phyloP scores from a whole-genome alignment of 2,329 filamentous ascomycete species.

The Eutypa lata region DNA sequence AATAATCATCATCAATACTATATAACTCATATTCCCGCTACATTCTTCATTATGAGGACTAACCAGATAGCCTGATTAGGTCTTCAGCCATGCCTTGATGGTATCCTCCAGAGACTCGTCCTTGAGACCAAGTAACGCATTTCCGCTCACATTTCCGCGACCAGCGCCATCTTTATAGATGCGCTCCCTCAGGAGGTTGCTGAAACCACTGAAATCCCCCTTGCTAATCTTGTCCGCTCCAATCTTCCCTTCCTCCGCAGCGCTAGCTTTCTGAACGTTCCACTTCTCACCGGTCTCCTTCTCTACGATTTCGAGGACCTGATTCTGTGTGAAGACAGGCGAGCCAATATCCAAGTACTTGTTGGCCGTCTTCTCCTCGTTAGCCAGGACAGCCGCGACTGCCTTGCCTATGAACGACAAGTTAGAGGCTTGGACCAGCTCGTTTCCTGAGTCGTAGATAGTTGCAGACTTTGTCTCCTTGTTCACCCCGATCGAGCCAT shows the following conservation, averaged over 20 bases:
- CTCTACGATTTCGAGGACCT: constrained; percentile 53
- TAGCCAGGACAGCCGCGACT: constrained; percentile 47
- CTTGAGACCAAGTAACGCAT: constrained; percentile 21
- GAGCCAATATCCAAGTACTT: constrained; percentile 56
- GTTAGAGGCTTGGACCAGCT: constrained; percentile 48
- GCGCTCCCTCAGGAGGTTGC: constrained; percentile 19
- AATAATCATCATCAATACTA: too few species aligned
- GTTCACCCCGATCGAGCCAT: constrained; percentile 51
- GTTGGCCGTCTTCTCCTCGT: constrained; percentile 51
- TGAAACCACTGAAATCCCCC: constrained; percentile 34
- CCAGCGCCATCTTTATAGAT: constrained; percentile 24
- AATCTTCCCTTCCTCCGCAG: constrained; percentile 32
- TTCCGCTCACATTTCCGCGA: constrained; percentile 17
- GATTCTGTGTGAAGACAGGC: constrained; percentile 55
- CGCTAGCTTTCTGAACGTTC: constrained; percentile 37
- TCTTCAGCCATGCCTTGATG: constrained; percentile 18
- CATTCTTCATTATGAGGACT: too few species aligned
- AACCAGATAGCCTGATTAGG: too few species aligned
- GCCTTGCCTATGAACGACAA: constrained; percentile 49
- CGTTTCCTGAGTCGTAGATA: constrained; percentile 55
- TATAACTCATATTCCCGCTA: too few species aligned
- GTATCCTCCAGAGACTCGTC: constrained; percentile 21
- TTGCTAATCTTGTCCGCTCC: constrained; percentile 39
- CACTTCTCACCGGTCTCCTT: constrained; percentile 49
- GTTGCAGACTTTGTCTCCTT: constrained; percentile 45